Percentiles rank a stretch among this genome's conserved stretches.
phyloP scores from a whole-genome alignment of 257 asterid genomes.

The Nicotiana tabacum region DNA sequence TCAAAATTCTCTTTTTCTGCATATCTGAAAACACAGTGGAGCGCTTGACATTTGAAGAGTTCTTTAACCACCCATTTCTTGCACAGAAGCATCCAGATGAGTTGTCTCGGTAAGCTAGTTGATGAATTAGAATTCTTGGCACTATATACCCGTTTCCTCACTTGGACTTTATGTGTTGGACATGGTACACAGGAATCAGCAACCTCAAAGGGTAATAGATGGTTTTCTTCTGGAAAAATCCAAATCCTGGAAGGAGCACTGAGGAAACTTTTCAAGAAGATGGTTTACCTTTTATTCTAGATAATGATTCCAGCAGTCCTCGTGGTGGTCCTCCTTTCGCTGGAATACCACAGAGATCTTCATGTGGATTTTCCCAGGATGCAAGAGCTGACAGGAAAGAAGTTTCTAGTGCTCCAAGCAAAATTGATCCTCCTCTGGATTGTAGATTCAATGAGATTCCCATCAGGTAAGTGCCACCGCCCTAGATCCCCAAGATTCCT shows the following conservation, averaged over 20 bases:
- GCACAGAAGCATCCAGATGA: slow-evolving; percentile 51
- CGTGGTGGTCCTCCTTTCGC: slow-evolving; percentile 40
- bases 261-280: slow-evolving; percentile 53
- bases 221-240: slow-evolving; percentile 37
- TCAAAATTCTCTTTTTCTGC: neutral
- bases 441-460: neutral
- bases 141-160: neutral
- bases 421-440: neutral
- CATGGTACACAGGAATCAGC: slow-evolving; percentile 35
- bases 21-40: slow-evolving; percentile 44
- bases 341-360: slow-evolving; percentile 44
- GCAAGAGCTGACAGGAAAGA: slow-evolving; percentile 39
- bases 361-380: slow-evolving; percentile 58
- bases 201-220: slow-evolving; percentile 36
- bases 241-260: slow-evolving; percentile 12
- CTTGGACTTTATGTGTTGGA: neutral
- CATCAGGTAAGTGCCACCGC: no score
- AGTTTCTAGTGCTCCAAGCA: slow-evolving; percentile 25
- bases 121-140: slow-evolving; percentile 11
- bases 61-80: slow-evolving; percentile 82
- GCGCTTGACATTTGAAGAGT: slow-evolving; percentile 86
- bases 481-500: no score
- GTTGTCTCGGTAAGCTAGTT: slow-evolving; percentile 39
- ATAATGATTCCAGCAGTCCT: slow-evolving; percentile 52
- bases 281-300: slow-evolving; percentile 60